Conservation (phyloP, 345 rosid species). For the Excoecaria cochinchinensis region DNA sequence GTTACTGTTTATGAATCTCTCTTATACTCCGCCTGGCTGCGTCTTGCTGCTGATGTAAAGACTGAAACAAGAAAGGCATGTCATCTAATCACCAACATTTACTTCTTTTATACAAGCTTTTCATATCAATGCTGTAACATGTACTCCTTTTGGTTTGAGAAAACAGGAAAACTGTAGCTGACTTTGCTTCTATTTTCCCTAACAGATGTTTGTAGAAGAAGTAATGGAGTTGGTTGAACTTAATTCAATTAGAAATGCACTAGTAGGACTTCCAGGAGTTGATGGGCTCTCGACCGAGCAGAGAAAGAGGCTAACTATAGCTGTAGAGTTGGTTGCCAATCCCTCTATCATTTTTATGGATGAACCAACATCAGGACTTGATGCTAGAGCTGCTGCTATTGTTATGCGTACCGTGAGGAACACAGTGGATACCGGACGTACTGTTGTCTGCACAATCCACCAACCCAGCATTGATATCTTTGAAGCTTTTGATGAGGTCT, state of each 20-base stretch:
- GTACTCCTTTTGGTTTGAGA: background rate
- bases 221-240: constrained; percentile 64
- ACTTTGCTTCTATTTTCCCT: background rate
- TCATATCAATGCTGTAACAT: background rate
- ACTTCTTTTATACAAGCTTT: background rate
- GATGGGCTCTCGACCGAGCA: constrained; percentile 76
- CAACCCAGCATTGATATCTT: constrained; percentile 89
- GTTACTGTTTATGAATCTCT: constrained; percentile 75
- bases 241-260: constrained; percentile 32
- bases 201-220: constrained; percentile 63
- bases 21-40: constrained; percentile 74
- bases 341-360: constrained; percentile 85
- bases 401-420: constrained; percentile 82
- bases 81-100: background rate
- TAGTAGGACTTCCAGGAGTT: constrained; percentile 51
- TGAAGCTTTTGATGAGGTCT: constrained; percentile 82
- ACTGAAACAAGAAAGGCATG: constrained; percentile 41
- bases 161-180: background rate
- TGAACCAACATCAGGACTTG: constrained; percentile 82
- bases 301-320: constrained; percentile 68
- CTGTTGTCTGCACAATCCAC: constrained; percentile 88
- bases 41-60: constrained; percentile 50
- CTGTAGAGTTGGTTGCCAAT: constrained; percentile 74
- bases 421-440: constrained; percentile 81
- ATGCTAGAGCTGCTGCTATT: constrained; percentile 87